phyloP scores from a whole-genome alignment of 2,329 filamentous ascomycete species.

The Aspergillus costaricaensis region DNA sequence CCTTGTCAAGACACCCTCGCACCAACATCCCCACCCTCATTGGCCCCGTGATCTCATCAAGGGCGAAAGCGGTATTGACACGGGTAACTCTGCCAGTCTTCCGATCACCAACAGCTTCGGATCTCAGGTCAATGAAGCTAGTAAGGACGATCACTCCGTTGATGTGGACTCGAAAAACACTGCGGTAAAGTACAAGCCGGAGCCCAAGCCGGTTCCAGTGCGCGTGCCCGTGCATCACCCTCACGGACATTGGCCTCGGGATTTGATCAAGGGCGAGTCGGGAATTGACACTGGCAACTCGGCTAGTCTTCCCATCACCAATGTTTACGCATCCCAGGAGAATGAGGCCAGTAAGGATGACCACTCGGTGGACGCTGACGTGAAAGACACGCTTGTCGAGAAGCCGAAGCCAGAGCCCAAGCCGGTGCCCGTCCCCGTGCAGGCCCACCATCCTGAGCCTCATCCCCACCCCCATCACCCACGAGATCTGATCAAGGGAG shows the following conservation, averaged over 20 bases:
- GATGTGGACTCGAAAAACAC: background rate
- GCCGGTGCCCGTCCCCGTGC: background rate
- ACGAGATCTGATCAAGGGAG: constrained; percentile 15
- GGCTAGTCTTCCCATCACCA: constrained; percentile 13
- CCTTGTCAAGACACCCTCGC: background rate
- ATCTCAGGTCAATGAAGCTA: background rate
- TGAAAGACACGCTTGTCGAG: background rate
- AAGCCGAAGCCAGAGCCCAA: too few species aligned
- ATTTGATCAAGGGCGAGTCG: constrained; percentile 25
- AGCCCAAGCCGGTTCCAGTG: background rate
- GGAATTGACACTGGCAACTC: constrained; percentile 23
- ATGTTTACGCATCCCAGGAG: background rate
- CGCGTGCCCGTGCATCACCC: background rate
- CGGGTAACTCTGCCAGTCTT: constrained; percentile 16
- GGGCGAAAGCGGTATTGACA: constrained; percentile 28
- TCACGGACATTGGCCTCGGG: background rate
- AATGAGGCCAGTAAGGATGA: background rate
- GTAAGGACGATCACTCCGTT: background rate
- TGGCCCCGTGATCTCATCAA: constrained; percentile 15
- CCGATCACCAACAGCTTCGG: background rate
- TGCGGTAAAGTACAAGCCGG: background rate
- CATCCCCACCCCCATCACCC: constrained; percentile 12
- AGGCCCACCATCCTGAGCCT: background rate
- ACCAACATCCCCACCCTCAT: background rate
- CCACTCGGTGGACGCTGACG: background rate